Evolutionary conservation across 202 grass and related monocot species (phyloP).

Genomic region (Dendrocalamus latiflorus): DNA sequence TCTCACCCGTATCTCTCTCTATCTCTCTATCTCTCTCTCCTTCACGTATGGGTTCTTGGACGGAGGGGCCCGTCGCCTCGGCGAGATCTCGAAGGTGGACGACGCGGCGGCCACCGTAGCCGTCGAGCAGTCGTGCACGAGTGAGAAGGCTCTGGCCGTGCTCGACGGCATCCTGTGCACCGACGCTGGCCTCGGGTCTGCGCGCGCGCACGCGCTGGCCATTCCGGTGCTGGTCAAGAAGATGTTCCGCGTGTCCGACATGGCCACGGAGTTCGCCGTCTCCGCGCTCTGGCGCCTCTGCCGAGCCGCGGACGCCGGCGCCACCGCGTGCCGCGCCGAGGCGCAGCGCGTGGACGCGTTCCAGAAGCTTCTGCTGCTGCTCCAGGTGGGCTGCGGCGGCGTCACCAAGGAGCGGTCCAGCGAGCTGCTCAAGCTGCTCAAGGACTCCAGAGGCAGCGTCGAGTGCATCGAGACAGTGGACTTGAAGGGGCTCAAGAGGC

Average conservation of each 20-base stretch:
- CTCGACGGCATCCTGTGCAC: too few relatives aligned
- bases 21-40: too few relatives aligned
- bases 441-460: slow-evolving; percentile 39
- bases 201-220: slow-evolving; percentile 43
- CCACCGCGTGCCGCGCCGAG: slow-evolving; percentile 37
- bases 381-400: slow-evolving; percentile 81
- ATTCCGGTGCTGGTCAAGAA: slow-evolving; percentile 89
- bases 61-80: neutral
- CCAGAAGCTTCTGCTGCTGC: slow-evolving; percentile 74
- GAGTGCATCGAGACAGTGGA: slow-evolving; percentile 83
- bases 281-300: slow-evolving; percentile 90
- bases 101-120: slow-evolving; percentile 25
- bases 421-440: slow-evolving; percentile 74
- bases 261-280: slow-evolving; percentile 89
- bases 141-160: too few relatives aligned
- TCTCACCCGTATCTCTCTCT: too few relatives aligned
- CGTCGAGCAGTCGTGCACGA: slow-evolving; percentile 31
- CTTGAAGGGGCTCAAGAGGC: slow-evolving; percentile 71
- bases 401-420: slow-evolving; percentile 79
- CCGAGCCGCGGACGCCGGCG: slow-evolving; percentile 12
- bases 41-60: slow-evolving; percentile 54
- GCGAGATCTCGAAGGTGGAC: slow-evolving; percentile 51
- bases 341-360: slow-evolving; percentile 69
- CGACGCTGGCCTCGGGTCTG: too few relatives aligned
- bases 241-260: slow-evolving; percentile 86